A percentile compares a stretch with the other conserved stretches of the same genome.
Conservation (phyloP, 2,329 filamentous ascomycete genomes). For the Colletotrichum plurivorum region DNA sequence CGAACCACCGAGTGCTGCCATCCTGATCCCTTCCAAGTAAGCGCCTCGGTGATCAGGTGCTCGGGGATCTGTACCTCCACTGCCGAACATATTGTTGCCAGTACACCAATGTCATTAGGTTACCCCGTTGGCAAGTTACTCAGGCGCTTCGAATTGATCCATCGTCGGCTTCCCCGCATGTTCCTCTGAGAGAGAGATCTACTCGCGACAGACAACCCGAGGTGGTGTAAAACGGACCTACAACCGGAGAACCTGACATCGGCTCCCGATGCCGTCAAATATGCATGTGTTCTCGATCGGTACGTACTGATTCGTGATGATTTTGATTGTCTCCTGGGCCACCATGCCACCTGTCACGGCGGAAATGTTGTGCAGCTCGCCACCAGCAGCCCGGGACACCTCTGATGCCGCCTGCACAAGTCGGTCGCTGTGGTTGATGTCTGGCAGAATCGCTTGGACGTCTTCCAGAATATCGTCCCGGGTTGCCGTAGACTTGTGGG, state of each 20-base stretch:
- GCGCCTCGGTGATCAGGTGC: slow-evolving; percentile 40
- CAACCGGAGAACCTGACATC: slow-evolving; percentile 70
- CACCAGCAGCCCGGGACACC: slow-evolving; percentile 82
- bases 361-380: slow-evolving; percentile 93
- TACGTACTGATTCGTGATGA: slow-evolving; percentile 81
- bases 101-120: slow-evolving; percentile 20
- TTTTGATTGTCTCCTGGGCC: slow-evolving; percentile 97
- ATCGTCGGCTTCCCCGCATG: slow-evolving; percentile 39
- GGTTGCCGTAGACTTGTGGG: slow-evolving; percentile 59
- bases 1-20: neutral
- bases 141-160: neutral
- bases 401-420: slow-evolving; percentile 72
- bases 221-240: slow-evolving; percentile 45
- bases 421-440: slow-evolving; percentile 64
- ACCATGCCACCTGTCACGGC: slow-evolving; percentile 91
- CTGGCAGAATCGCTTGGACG: slow-evolving; percentile 60
- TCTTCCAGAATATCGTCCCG: slow-evolving; percentile 68
- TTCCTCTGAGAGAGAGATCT: neutral
- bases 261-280: slow-evolving; percentile 77
- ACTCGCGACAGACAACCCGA: neutral
- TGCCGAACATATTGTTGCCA: slow-evolving; percentile 47
- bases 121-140: neutral
- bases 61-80: slow-evolving; percentile 49
- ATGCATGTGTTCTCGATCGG: slow-evolving; percentile 80
- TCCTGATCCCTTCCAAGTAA: slow-evolving; percentile 46